phyloP scores from a whole-genome alignment of 306 rosid genomes.

The Nissolia schottii region DNA sequence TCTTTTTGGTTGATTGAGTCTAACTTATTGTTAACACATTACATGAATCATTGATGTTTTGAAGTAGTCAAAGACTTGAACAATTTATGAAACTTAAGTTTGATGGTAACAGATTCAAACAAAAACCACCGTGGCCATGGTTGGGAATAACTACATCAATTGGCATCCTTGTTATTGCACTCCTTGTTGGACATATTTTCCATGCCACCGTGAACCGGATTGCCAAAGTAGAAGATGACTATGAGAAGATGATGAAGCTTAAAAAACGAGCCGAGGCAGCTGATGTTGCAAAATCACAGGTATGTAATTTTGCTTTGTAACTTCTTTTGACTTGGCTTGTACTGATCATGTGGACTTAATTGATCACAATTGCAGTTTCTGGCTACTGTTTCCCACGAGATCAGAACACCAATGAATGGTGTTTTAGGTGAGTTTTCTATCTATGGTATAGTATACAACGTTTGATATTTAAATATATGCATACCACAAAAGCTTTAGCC shows the following conservation, averaged over 20 bases:
- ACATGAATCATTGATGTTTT: too few species aligned
- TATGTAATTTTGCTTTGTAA: conserved; percentile 17
- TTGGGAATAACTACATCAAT: conserved; percentile 64
- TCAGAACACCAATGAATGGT: conserved; percentile 98
- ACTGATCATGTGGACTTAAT: conserved; percentile 20
- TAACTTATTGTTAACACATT: too few species aligned
- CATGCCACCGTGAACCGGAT: conserved; percentile 85
- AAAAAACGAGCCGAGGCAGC: conserved; percentile 91
- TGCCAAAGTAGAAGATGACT: conserved; percentile 89
- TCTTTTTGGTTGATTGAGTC: too few species aligned
- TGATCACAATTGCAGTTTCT: conserved; percentile 63
- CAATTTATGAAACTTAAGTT: conserved; percentile 19
- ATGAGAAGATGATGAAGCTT: conserved; percentile 61
- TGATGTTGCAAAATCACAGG: conserved; percentile 98
- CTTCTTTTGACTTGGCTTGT: conserved; percentile 12
- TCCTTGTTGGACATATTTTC: conserved; percentile 74
- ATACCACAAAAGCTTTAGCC: neutral
- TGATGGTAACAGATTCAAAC: conserved; percentile 72
- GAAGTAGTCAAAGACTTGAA: conserved; percentile 4
- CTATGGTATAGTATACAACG: conserved; percentile 5
- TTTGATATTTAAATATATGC: neutral
- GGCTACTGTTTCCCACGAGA: conserved; percentile 98
- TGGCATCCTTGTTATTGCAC: conserved; percentile 74
- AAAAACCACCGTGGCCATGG: conserved; percentile 90
- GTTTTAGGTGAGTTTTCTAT: conserved; percentile 72